A percentile compares a stretch with the other conserved stretches of the same genome.
These are phyloP conservation scores for Phytophthora ramorum DNA, from an alignment of 352 stramenopile genomes.

Conservation along the genomic window DNA sequence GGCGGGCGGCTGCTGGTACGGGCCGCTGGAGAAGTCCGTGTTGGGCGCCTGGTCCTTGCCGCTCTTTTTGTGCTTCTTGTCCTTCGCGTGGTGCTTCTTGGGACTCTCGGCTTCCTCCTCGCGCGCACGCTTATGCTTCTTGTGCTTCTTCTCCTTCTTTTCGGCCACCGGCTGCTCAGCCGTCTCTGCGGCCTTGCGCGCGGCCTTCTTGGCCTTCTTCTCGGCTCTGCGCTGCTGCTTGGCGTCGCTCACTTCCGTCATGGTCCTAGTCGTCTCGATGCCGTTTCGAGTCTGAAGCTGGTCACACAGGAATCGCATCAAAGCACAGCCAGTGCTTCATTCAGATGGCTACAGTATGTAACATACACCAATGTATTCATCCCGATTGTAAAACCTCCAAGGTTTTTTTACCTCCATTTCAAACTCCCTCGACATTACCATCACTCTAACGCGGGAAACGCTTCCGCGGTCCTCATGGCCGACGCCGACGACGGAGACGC, in stretches of 20 bases:
- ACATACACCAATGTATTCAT: conserved; percentile 4
- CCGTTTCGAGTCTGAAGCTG: conserved; percentile 30
- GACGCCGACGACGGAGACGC: conserved; percentile 24
- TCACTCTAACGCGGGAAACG: neutral
- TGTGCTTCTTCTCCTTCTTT: conserved; percentile 42
- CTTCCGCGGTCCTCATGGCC: conserved; percentile 1
- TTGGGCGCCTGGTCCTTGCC: conserved; percentile 50
- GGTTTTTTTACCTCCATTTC: conserved; percentile 1
- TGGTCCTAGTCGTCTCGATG: conserved; percentile 25
- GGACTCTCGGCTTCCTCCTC: conserved; percentile 46
- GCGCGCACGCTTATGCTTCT: conserved; percentile 36
- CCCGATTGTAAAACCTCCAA: neutral
- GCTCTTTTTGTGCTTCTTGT: conserved; percentile 57
- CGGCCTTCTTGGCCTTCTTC: conserved; percentile 54
- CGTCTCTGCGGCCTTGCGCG: conserved; percentile 39
- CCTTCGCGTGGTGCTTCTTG: conserved; percentile 51
- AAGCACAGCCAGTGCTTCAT: conserved; percentile 40
- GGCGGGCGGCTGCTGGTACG: conserved; percentile 75
- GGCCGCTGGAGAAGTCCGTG: conserved; percentile 72
- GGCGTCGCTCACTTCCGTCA: conserved; percentile 40
- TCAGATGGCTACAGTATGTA: conserved; percentile 19
- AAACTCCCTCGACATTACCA: neutral
- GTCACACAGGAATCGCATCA: conserved; percentile 13
- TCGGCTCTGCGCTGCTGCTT: conserved; percentile 55
- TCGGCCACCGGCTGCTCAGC: conserved; percentile 13